Evolutionary conservation across 306 rosid species (phyloP), one percentile per base, ranked within the genome.

Genomic region (Pterocarpus macrocarpus): DNA sequence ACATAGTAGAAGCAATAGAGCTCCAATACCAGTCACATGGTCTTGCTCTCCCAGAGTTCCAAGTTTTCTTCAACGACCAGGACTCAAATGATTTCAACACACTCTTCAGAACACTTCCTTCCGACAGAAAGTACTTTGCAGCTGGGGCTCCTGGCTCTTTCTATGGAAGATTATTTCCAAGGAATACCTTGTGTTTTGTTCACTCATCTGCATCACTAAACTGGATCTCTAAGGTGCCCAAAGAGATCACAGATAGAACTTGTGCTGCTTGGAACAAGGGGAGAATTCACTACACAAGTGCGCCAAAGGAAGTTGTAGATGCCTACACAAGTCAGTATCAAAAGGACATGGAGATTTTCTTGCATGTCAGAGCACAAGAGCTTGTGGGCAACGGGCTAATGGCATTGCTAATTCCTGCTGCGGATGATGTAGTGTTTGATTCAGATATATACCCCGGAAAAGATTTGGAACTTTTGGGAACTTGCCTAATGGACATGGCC

Each of bases 241-340:
- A 38, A 32, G 85, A 76, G 64, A 50, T 85, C 30, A 65, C 17
- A 3, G 80, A 85, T 13, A 65, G n/a, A 65, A 41, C 1, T 15
- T 80, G 61, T 76, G 32, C 55, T 63, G 85, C 88, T 45, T 85
- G 85, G 82, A 85, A 85, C 57, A 85, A 81, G 10, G 85, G 88
- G 30, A 71, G 80, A 61, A 76, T 85, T 69, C 56, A 43, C 45
- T 76, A 71, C 35, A 4, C 76, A n/a, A 58, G 64, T 70, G 76
- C 84, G 14, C 76, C 82, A 3, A 71, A 58, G 38, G 82, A 85
- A 64, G 85, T 85, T 34, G 66, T 16, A 11, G 84, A 79, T 7
- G 86, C 86, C 2, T 86, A 79, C 73, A 61, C 78, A 30, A 63
- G 50, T 53, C 82, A 75, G 35, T 81, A 41, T 55, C 9, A 58